Base-by-base conservation (phyloP, 768 basidiomycete species). In the Gymnopilus dilepis region DNA sequence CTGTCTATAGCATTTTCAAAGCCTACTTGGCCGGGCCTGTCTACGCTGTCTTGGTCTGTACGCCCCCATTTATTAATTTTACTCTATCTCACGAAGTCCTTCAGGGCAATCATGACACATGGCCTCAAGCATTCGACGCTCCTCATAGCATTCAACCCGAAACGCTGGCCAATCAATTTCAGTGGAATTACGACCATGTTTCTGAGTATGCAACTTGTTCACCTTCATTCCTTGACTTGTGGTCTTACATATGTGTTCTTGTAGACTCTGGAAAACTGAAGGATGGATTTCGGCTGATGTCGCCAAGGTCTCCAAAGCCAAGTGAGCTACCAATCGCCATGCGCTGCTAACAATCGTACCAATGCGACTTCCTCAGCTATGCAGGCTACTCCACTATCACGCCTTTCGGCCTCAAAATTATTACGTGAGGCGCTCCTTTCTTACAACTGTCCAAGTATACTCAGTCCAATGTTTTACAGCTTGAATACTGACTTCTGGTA, bases 251-350 rank as follows among this genome's bases (percentile, higher is more conserved):
- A 1, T 17, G 5, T 21, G 1, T 8, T 28, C 15, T 17, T 7
- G 15, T 6, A 54, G 52, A 4, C 38, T 54, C 6, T 54, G 52
- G 52, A 37, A 54, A 40, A 40, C 24, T 6, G 52, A 54, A 40
- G 52, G 52, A 2, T 54, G 52, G 52, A 54, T 54, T 40, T 54
- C 52, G 21, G 34, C 52, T 40, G 52, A 54, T 19, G 52, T 54
- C 28, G 52, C 52, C 3, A 21, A 38, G 24, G 52, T 54, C 13
- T 54, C 52, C 6, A 54, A 40, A 8, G 52, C 52, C 19, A 37
- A 22, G 52, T 54, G 15, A 54, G 52, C 19, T n/a, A 13, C 15
- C 34, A 21, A 24, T 6, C 13, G 6, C 24, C 9, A 8, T 15
- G 22, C 13, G 17, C 11, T 24, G 11, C 5, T 17, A 3, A 11